Evolutionary conservation across 371 early-diverging fungal genomes (phyloP).

Genomic region (Thermomucor indicae-seudaticae): DNA sequence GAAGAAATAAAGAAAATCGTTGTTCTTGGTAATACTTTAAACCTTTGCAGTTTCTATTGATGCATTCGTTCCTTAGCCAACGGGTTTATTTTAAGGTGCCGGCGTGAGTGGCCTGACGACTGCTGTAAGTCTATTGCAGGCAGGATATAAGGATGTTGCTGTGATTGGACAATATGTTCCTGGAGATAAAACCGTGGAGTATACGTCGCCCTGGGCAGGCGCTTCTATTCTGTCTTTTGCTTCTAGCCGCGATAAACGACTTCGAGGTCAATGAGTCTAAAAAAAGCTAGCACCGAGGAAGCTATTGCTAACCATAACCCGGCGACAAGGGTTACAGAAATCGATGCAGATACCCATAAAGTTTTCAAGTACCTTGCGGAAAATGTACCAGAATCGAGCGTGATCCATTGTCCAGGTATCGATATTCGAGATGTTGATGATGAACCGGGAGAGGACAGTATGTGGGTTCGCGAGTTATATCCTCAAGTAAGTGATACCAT

Average conservation of each 20-base stretch:
- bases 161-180: conserved; percentile 60
- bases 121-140: conserved; percentile 50
- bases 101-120: conserved; percentile 79
- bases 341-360: conserved; percentile 27
- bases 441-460: conserved; percentile 18
- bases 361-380: conserved; percentile 28
- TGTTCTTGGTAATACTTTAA: too few relatives aligned
- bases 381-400: conserved; percentile 30
- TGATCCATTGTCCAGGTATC: conserved; percentile 23
- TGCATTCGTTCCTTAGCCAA: too few relatives aligned
- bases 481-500: conserved; percentile 23
- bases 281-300: too few relatives aligned
- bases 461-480: conserved; percentile 31
- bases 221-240: conserved; percentile 39
- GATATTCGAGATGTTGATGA: conserved; percentile 15
- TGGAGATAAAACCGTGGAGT: conserved; percentile 48
- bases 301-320: too few relatives aligned
- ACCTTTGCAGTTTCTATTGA: too few relatives aligned
- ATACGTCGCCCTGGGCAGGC: conserved; percentile 77
- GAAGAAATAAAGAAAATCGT: too few relatives aligned
- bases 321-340: too few relatives aligned
- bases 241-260: conserved; percentile 18
- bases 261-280: conserved; percentile 21
- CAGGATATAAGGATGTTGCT: conserved; percentile 50
- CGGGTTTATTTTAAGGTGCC: conserved; percentile 51